Base-by-base conservation (phyloP, 345 rosid species). In the Kernera saxatilis region DNA sequence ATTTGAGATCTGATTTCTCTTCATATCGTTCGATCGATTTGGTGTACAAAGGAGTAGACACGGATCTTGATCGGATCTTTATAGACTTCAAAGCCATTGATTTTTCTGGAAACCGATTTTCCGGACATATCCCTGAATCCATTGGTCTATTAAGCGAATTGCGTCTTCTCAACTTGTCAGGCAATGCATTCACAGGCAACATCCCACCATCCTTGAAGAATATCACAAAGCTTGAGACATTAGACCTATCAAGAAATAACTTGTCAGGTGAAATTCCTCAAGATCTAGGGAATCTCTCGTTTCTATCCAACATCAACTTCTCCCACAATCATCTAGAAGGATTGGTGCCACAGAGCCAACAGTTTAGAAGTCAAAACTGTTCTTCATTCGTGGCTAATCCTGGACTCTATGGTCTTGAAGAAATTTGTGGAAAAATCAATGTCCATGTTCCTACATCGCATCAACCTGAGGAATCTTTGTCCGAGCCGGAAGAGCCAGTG, bases 151-250 rank as follows among this genome's bases (percentile, higher is more conserved):
- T 69, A 22, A 69, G 40, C 1, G 65, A 19, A 8, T 3, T 69
- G 13, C 52, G 36, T 7, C 53, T 56, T 26, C 52, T 63, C 41
- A 63, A 63, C 54, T 44, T 44, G 19, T 63, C 41, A 2, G 68
- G 54, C 13, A 63, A 63, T 0, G 1, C 73, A 19, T 69, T 69
- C 64, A 69, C 26, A 30, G 23, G 54, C 1, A 19, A 21, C 0
- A 69, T 69, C 29, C 65, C 73, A 40, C 0, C 63, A 29, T 56
- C 73, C 0, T 44, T 69, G 41, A 65, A 5, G 4, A 56, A 44
- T 32, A 32, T 56, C 0, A 44, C 56, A 27, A 45, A 44, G 3
- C 56, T 69, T 9, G 69, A 45, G 55, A 13, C 41, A 1, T 19
- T 63, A 45, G 68, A 63, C 21, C 19, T 62, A 27, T 69, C 73